Conservation (phyloP, 352 stramenopile species). For the Ophiocytium majus region DNA sequence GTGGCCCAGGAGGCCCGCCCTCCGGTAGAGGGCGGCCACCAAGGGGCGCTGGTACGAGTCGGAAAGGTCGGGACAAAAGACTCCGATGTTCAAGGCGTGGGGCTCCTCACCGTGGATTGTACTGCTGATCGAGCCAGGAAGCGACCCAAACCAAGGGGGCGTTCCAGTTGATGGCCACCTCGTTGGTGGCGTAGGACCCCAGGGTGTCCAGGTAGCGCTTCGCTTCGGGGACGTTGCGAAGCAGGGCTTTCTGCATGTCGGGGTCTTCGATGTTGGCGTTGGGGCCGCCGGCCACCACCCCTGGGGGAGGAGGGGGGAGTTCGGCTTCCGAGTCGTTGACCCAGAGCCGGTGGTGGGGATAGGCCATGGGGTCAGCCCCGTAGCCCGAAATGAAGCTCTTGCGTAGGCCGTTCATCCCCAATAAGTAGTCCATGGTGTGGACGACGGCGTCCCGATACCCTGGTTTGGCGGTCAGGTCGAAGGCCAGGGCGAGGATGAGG, state of each 20-base stretch:
- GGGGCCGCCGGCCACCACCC: background rate
- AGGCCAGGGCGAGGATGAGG: background rate
- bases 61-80: too few relatives aligned
- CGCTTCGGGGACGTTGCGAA: background rate
- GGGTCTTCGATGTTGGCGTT: background rate
- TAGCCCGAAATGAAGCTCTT: background rate
- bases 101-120: too few relatives aligned
- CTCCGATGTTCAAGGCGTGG: too few relatives aligned
- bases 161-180: conserved; percentile 6
- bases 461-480: background rate
- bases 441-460: background rate
- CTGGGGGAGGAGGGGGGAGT: background rate
- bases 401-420: background rate
- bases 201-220: background rate
- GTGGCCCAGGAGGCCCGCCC: too few relatives aligned
- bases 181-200: background rate
- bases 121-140: too few relatives aligned
- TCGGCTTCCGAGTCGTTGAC: background rate
- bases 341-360: background rate
- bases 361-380: background rate
- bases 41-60: too few relatives aligned
- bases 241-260: background rate
- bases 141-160: background rate
- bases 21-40: too few relatives aligned
- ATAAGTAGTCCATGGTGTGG: background rate